phyloP scores from a whole-genome alignment of 2,329 filamentous ascomycete species.

The Pyricularia pennisetigena region DNA sequence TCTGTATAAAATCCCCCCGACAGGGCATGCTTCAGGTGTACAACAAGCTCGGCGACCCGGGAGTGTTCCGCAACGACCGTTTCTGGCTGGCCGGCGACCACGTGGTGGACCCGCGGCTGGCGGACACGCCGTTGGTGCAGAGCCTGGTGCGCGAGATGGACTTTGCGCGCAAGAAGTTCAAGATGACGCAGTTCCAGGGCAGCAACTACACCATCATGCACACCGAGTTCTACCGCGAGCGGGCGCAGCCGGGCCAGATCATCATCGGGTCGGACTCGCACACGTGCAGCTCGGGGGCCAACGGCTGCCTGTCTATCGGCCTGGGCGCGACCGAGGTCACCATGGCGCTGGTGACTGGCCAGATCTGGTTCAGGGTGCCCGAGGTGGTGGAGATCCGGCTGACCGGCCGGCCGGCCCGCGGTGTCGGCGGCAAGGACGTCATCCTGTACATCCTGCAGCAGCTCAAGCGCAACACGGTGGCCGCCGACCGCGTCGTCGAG shows the following conservation, averaged over 20 bases:
- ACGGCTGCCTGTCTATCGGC: slow-evolving; percentile 25
- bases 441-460: slow-evolving; percentile 26
- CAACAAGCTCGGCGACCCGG: slow-evolving; percentile 25
- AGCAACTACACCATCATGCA: slow-evolving; percentile 28
- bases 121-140: slow-evolving; percentile 22
- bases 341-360: slow-evolving; percentile 24
- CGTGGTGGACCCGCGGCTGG: slow-evolving; percentile 32
- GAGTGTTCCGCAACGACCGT: slow-evolving; percentile 37
- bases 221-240: slow-evolving; percentile 26
- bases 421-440: slow-evolving; percentile 27
- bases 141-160: slow-evolving; percentile 25
- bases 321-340: slow-evolving; percentile 27
- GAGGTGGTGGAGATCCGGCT: slow-evolving; percentile 23
- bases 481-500: slow-evolving; percentile 26
- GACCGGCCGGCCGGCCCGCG: slow-evolving; percentile 18
- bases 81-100: slow-evolving; percentile 41
- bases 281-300: slow-evolving; percentile 25
- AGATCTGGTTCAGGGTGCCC: slow-evolving; percentile 29
- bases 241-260: slow-evolving; percentile 27
- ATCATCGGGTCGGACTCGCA: slow-evolving; percentile 27
- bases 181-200: slow-evolving; percentile 31
- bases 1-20: background rate
- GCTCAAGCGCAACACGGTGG: slow-evolving; percentile 28
- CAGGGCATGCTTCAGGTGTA: slow-evolving; percentile 31
- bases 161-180: slow-evolving; percentile 25